These are phyloP conservation scores for Mucor saturninus DNA, from an alignment of 371 early-diverging fungal genomes.

Conservation along the genomic window DNA sequence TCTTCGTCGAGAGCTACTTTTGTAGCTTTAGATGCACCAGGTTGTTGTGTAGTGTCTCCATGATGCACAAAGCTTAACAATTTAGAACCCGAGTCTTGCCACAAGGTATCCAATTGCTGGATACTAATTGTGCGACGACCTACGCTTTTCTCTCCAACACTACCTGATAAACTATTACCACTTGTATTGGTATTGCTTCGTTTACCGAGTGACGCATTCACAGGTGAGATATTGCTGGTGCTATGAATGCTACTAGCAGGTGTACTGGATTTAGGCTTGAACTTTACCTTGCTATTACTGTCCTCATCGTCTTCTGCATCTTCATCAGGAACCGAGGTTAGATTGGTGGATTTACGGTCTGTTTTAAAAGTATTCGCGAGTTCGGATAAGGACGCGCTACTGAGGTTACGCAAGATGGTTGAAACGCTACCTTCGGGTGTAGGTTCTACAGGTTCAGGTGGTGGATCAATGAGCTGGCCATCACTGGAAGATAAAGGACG, in stretches of 20 bases:
- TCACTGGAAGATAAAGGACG: conserved; percentile 27
- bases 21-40: not conserved
- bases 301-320: conserved; percentile 21
- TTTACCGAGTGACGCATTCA: conserved; percentile 19
- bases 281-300: conserved; percentile 29
- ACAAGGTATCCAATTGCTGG: conserved; percentile 48
- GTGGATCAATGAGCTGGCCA: conserved; percentile 12
- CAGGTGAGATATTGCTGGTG: conserved; percentile 1
- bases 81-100: conserved; percentile 54
- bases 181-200: conserved; percentile 22
- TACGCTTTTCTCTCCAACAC: not conserved
- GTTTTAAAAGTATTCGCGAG: conserved; percentile 38
- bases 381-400: conserved; percentile 44
- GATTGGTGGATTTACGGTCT: conserved; percentile 39
- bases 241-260: conserved; percentile 24
- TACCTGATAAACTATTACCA: conserved; percentile 13
- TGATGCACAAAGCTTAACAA: conserved; percentile 50
- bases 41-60: conserved; percentile 16
- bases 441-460: conserved; percentile 7
- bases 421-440: conserved; percentile 37
- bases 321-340: conserved; percentile 30
- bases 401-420: conserved; percentile 31
- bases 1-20: conserved; percentile 19
- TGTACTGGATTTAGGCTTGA: conserved; percentile 40
- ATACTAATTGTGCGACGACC: conserved; percentile 49